A percentile compares a stretch with the other conserved stretches of the same genome.
Conservation (phyloP, 116 monocot genomes). For the Cymodocea nodosa region DNA sequence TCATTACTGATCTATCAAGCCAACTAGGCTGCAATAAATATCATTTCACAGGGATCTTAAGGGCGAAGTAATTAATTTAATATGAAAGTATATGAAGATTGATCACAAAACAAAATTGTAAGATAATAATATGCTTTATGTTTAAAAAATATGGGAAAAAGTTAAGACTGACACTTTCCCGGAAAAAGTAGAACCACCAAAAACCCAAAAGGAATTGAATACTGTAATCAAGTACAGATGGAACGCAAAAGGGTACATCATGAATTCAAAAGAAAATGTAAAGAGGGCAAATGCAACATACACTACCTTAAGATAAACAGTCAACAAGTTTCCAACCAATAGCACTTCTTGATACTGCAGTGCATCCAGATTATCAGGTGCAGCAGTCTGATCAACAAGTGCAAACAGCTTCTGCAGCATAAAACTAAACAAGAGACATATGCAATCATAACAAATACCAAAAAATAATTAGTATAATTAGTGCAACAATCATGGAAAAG, state of each 20-base stretch:
- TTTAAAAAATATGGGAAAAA: too few relatives aligned
- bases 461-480: background rate
- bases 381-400: constrained; percentile 76
- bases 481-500: background rate
- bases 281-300: background rate
- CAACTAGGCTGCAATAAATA: too few relatives aligned
- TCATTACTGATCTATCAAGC: too few relatives aligned
- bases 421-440: constrained; percentile 37
- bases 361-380: constrained; percentile 82
- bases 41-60: too few relatives aligned
- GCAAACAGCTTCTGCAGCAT: constrained; percentile 97
- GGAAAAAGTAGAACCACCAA: too few relatives aligned
- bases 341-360: constrained; percentile 85
- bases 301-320: constrained; percentile 62
- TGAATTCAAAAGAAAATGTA: background rate
- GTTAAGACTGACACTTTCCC: too few relatives aligned
- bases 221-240: background rate
- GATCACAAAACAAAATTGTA: too few relatives aligned
- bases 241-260: too few relatives aligned
- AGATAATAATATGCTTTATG: too few relatives aligned
- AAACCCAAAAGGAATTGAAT: too few relatives aligned
- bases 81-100: too few relatives aligned
- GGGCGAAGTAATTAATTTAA: too few relatives aligned
- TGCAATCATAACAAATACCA: background rate
- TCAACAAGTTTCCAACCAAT: constrained; percentile 61